phyloP scores from a whole-genome alignment of 2,329 filamentous ascomycete species.

The Septoria linicola region DNA sequence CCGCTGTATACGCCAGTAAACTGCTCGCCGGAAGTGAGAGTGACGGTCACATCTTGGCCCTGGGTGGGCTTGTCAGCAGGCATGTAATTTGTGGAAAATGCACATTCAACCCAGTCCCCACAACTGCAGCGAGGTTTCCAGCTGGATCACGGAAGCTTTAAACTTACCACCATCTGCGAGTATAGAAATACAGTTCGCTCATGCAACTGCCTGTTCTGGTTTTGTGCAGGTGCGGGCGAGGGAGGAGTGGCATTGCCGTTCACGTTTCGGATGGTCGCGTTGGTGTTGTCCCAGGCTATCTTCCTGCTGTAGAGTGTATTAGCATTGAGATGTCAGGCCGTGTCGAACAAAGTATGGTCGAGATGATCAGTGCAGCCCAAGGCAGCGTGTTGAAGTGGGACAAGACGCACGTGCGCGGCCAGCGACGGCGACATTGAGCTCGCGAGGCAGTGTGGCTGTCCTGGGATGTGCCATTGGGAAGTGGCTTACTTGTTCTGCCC shows the following conservation, averaged over 20 bases:
- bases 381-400: slow-evolving; percentile 12
- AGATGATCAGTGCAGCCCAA: slow-evolving; percentile 7
- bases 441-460: background rate
- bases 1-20: slow-evolving; percentile 62
- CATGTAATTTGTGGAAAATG: slow-evolving; percentile 39
- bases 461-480: slow-evolving; percentile 16
- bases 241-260: slow-evolving; percentile 53
- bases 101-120: background rate
- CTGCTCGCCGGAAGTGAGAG: slow-evolving; percentile 60
- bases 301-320: slow-evolving; percentile 3
- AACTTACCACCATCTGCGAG: slow-evolving; percentile 60
- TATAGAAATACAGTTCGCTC: slow-evolving; percentile 61
- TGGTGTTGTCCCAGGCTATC: slow-evolving; percentile 15
- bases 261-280: slow-evolving; percentile 31
- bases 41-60: slow-evolving; percentile 57
- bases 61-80: slow-evolving; percentile 35
- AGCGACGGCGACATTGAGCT: background rate
- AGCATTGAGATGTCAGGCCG: slow-evolving; percentile 3
- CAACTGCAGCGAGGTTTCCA: background rate
- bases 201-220: slow-evolving; percentile 50
- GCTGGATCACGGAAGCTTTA: background rate
- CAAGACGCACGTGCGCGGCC: slow-evolving; percentile 9
- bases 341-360: background rate
- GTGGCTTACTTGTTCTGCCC: slow-evolving; percentile 54
- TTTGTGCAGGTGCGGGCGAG: slow-evolving; percentile 24